Conservation (phyloP, 2,329 filamentous ascomycete genomes). For the Zelopaecilomyces penicillatus region DNA sequence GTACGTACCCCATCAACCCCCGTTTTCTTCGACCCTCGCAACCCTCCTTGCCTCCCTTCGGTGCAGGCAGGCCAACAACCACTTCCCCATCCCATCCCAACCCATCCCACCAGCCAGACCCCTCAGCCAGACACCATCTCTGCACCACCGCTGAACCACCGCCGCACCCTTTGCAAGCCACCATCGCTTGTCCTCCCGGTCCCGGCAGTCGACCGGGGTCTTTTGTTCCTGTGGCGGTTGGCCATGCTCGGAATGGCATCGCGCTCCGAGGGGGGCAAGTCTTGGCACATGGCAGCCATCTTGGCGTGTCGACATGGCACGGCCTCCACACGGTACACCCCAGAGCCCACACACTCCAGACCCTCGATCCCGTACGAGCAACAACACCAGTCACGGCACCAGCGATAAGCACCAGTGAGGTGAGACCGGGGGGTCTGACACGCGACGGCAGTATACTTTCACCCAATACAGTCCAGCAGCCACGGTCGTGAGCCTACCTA, state of each 20-base stretch:
- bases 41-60: no score
- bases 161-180: neutral
- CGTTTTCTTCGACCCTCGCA: no score
- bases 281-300: constrained; percentile 10
- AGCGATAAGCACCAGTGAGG: no score
- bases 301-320: neutral
- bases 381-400: no score
- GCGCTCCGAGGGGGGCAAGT: constrained; percentile 13
- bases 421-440: no score
- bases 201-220: constrained; percentile 11
- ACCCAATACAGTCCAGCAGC: no score
- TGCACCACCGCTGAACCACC: neutral
- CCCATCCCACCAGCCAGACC: neutral
- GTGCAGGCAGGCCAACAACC: neutral
- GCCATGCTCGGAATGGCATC: constrained; percentile 13
- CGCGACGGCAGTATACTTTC: no score
- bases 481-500: no score
- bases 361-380: neutral
- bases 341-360: neutral
- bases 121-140: no score
- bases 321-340: neutral
- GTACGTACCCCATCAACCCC: no score
- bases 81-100: neutral
- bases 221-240: constrained; percentile 12
- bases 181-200: neutral